Evolutionary conservation across 331 rosid species (phyloP).

Genomic region (Acacia concinna): DNA sequence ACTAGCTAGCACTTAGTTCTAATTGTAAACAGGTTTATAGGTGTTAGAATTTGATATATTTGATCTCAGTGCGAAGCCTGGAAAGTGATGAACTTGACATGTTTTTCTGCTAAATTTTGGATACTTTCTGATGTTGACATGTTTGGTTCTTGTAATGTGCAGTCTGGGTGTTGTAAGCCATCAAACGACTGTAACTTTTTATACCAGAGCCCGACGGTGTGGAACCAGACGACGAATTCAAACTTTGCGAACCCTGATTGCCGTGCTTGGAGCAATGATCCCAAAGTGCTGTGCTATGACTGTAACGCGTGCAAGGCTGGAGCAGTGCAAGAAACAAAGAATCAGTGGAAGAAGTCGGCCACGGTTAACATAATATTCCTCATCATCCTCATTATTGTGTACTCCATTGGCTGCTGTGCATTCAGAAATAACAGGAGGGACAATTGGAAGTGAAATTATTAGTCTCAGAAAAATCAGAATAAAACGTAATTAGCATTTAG

Average conservation of each 20-base stretch:
- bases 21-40: neutral
- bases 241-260: constrained; percentile 57
- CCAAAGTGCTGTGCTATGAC: constrained; percentile 59
- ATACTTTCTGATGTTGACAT: neutral
- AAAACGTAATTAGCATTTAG: constrained; percentile 28
- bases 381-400: constrained; percentile 69
- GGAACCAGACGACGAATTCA: constrained; percentile 38
- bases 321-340: constrained; percentile 66
- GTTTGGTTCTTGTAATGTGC: constrained; percentile 27
- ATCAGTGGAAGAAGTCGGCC: constrained; percentile 80
- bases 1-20: neutral
- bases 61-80: neutral
- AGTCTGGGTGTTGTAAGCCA: constrained; percentile 98
- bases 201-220: constrained; percentile 49
- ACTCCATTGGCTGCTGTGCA: constrained; percentile 84
- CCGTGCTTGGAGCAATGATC: constrained; percentile 53
- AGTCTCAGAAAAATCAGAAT: neutral
- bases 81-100: neutral
- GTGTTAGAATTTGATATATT: neutral
- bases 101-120: neutral
- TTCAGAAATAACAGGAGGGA: constrained; percentile 82
- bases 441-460: constrained; percentile 44
- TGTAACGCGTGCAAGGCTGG: constrained; percentile 97
- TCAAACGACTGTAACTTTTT: constrained; percentile 50
- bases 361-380: constrained; percentile 71